Base-by-base conservation (phyloP, 768 basidiomycete species). In the Suillus placidus region DNA sequence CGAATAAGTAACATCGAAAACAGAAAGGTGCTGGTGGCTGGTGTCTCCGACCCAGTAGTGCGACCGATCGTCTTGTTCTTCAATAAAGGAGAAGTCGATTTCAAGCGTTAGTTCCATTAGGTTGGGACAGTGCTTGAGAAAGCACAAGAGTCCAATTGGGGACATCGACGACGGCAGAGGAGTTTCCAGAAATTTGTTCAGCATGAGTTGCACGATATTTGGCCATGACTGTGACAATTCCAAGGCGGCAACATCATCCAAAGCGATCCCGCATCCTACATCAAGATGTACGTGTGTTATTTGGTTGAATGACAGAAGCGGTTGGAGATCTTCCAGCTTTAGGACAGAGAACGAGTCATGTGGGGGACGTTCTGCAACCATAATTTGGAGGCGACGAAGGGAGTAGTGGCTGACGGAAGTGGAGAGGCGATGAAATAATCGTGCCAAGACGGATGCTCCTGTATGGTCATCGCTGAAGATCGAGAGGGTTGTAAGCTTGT, bases 211-310 rank as follows among this genome's bases (percentile, higher is more conserved):
- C 10, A 42, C 26, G 18, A 60, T 30, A 42, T 42, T 20, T 13
- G 58, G 58, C 74, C 76, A 75, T 60, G 61, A 67, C 52, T 70
- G 68, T 14, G 72, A 38, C 26, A 75, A 3, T 12, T 57, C 54
- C 10, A 55, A n/a, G 58, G 76, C 65, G 23, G 65, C 72, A 2
- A 64, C 62, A 55, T 75, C 72, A 32, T 71, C 69, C 47, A 77
- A 47, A 14, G 20, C 35, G 10, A 77, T 37, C 38, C 68, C 52
- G 34, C 76, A 76, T 1, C 64, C 67, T 16, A 42, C 63, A 57
- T 74, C 68, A 30, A 26, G 26, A 3, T 68, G 69, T 16, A 76
- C 67, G 13, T 30, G 72, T 16, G 76, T 69, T 35, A 76, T 68
- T 62, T 70, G 76, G 34, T 63, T 10, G 60, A 76, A 67, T 42